Evolutionary conservation across 2,329 filamentous ascomycete genomes (phyloP).

Genomic region (Neodidymelliopsis sp.): DNA sequence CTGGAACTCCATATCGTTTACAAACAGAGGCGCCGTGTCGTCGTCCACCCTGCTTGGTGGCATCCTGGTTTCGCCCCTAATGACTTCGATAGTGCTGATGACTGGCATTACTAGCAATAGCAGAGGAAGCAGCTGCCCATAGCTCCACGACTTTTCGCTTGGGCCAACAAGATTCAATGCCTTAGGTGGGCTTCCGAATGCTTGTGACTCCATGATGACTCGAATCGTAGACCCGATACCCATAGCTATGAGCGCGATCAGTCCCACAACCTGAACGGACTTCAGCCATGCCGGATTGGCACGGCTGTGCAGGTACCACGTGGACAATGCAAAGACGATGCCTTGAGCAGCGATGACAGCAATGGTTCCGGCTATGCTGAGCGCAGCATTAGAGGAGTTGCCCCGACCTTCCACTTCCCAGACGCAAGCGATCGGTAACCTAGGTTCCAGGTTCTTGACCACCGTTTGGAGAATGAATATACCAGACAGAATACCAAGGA

Average conservation of each 20-base stretch:
- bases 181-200: slow-evolving; percentile 62
- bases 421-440: slow-evolving; percentile 68
- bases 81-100: slow-evolving; percentile 67
- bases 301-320: slow-evolving; percentile 70
- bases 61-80: slow-evolving; percentile 59
- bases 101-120: slow-evolving; percentile 67
- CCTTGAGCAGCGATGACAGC: slow-evolving; percentile 66
- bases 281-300: slow-evolving; percentile 62
- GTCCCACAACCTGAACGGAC: slow-evolving; percentile 60
- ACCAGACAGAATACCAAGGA: slow-evolving; percentile 64
- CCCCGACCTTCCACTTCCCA: slow-evolving; percentile 58
- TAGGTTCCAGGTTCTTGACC: slow-evolving; percentile 58
- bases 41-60: slow-evolving; percentile 54
- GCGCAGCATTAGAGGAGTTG: slow-evolving; percentile 50
- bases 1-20: slow-evolving; percentile 56
- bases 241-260: slow-evolving; percentile 60
- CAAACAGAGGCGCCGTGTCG: slow-evolving; percentile 45
- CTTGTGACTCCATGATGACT: slow-evolving; percentile 65
- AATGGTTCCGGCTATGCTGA: slow-evolving; percentile 67
- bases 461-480: slow-evolving; percentile 65
- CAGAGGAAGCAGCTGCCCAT: slow-evolving; percentile 68
- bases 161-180: slow-evolving; percentile 58
- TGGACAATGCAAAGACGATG: slow-evolving; percentile 65
- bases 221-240: slow-evolving; percentile 66
- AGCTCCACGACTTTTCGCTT: slow-evolving; percentile 67